Evolutionary conservation across 257 asterid genomes (phyloP).

Genomic region (Echium plantagineum): DNA sequence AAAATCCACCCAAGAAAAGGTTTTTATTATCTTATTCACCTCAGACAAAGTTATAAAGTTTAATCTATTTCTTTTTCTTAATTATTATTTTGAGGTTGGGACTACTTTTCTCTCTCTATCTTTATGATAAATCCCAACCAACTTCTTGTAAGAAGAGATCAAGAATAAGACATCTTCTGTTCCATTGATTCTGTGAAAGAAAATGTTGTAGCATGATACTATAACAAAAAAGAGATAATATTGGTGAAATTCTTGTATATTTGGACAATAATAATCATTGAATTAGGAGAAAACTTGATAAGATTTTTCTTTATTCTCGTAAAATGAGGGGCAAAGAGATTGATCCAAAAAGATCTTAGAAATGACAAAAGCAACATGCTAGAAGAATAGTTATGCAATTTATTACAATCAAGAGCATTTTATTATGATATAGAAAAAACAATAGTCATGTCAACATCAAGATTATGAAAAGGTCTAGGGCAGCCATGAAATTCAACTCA

Average conservation of each 20-base stretch:
- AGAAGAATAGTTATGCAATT: too few relatives aligned
- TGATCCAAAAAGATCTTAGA: too few relatives aligned
- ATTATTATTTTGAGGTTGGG: too few relatives aligned
- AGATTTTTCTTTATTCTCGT: too few relatives aligned
- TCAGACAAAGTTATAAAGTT: too few relatives aligned
- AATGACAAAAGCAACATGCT: conserved; percentile 2
- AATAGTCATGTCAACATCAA: conserved; percentile 27
- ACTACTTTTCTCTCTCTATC: too few relatives aligned
- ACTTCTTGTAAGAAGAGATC: conserved; percentile 21
- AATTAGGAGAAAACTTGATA: conserved; percentile 21
- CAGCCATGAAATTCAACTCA: conserved; percentile 8
- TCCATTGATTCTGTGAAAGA: conserved; percentile 37
- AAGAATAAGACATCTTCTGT: conserved; percentile 16
- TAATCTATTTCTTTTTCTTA: not conserved
- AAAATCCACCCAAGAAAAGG: conserved; percentile 54
- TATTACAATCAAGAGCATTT: not conserved
- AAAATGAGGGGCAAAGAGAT: too few relatives aligned
- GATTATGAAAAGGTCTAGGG: conserved; percentile 23
- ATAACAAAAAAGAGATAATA: conserved; percentile 30
- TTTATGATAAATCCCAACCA: conserved; percentile 25
- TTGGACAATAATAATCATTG: conserved; percentile 22
- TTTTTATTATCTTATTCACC: not conserved
- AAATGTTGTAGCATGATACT: conserved; percentile 33
- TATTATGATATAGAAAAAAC: conserved; percentile 21
- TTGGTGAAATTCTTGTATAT: conserved; percentile 30